Evolutionary conservation across 257 asterid genomes (phyloP).

Genomic region (Nicotiana sylvestris): DNA sequence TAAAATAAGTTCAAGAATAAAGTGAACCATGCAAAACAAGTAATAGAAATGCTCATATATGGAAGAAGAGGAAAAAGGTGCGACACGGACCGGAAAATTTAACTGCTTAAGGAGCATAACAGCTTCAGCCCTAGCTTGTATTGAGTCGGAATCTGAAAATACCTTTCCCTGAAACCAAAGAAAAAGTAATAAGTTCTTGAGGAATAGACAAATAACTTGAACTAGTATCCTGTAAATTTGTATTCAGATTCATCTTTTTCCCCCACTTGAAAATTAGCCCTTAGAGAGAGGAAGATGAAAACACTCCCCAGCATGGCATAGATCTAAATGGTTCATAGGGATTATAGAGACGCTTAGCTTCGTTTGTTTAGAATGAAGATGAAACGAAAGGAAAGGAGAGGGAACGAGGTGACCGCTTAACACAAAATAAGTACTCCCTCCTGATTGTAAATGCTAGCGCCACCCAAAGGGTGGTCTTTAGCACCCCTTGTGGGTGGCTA

Average conservation of each 20-base stretch:
- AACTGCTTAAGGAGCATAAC: conserved; percentile 96
- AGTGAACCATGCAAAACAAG: background rate
- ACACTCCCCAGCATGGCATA: background rate
- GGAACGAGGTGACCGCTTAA: background rate
- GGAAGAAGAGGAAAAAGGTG: conserved; percentile 14
- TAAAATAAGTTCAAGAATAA: background rate
- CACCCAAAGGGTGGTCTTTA: too few species aligned
- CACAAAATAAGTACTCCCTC: background rate
- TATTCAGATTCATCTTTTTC: background rate
- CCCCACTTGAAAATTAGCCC: background rate
- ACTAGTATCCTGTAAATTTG: background rate
- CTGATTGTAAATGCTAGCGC: too few species aligned
- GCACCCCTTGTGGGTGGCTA: too few species aligned
- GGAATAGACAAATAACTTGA: background rate
- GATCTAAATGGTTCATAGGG: background rate
- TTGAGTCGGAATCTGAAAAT: conserved; percentile 95
- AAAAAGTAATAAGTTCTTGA: background rate
- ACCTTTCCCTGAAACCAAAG: conserved; percentile 72
- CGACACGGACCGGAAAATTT: conserved; percentile 76
- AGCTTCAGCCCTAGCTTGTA: conserved; percentile 98
- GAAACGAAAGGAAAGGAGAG: background rate
- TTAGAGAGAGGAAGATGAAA: conserved; percentile 2
- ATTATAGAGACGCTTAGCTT: background rate
- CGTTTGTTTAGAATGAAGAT: background rate
- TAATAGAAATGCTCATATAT: background rate